Percentiles rank a stretch among this genome's conserved stretches.
phyloP scores from a whole-genome alignment of 139 green algal species.

The Pycnococcus provasolii region DNA sequence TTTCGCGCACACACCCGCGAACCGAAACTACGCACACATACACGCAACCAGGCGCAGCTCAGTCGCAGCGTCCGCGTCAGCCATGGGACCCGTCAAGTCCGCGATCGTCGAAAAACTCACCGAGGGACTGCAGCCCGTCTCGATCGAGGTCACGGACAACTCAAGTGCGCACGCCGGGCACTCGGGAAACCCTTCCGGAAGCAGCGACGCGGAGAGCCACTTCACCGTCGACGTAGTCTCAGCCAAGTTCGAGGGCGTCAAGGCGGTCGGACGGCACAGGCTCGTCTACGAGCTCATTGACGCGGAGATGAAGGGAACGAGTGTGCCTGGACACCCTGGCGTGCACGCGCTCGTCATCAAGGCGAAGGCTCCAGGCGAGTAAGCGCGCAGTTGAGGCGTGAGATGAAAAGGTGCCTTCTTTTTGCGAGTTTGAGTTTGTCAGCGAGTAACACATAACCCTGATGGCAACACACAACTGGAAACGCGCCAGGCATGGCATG shows the following conservation, averaged over 20 bases:
- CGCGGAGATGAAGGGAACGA: slow-evolving; percentile 12
- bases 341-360: slow-evolving; percentile 16
- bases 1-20: no score
- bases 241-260: slow-evolving; percentile 19
- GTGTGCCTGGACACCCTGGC: neutral
- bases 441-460: no score
- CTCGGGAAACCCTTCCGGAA: slow-evolving; percentile 21
- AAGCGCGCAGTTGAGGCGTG: no score
- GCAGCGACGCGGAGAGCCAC: slow-evolving; percentile 26
- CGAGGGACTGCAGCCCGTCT: neutral
- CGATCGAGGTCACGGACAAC: slow-evolving; percentile 3
- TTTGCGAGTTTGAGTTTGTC: no score
- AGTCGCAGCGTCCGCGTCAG: no score
- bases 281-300: slow-evolving; percentile 24
- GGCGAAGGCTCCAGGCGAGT: slow-evolving; percentile 14
- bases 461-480: no score
- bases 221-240: slow-evolving; percentile 25
- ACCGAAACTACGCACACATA: no score
- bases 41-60: no score
- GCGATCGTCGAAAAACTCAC: slow-evolving; percentile 17
- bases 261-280: slow-evolving; percentile 13
- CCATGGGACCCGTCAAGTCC: no score
- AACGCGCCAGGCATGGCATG: no score
- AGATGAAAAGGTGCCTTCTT: no score
- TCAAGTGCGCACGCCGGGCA: slow-evolving; percentile 25